phyloP scores from a whole-genome alignment of 441 rosid genomes.

The Populus hybrid region DNA sequence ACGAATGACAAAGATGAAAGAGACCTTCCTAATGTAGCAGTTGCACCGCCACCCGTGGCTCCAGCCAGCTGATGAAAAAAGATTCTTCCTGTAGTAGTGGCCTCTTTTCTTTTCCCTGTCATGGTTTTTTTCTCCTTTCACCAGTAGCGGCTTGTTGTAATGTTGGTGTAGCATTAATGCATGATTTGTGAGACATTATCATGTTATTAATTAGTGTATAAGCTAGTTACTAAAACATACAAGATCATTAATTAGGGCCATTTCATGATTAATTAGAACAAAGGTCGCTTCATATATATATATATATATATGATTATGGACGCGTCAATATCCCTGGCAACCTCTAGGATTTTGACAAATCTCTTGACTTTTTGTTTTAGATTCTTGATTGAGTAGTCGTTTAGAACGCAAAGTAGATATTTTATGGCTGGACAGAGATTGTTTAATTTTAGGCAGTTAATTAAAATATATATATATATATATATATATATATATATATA shows the following conservation, averaged over 20 bases:
- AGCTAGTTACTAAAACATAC: no score
- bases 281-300: background rate
- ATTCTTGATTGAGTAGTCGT: background rate
- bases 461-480: no score
- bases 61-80: slow-evolving; percentile 6
- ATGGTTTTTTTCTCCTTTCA: background rate
- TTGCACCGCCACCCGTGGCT: slow-evolving; percentile 6
- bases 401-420: background rate
- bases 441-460: no score
- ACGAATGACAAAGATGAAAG: slow-evolving; percentile 27
- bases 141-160: background rate
- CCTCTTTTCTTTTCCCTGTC: background rate
- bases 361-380: background rate
- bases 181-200: background rate
- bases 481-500: background rate
- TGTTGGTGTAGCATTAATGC: background rate
- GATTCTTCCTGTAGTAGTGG: slow-evolving; percentile 6
- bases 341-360: background rate
- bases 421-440: background rate
- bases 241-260: background rate
- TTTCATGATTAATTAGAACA: background rate
- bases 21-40: background rate
- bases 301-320: background rate
- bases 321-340: background rate
- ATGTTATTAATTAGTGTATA: background rate